Evolutionary conservation across 768 basidiomycete species (phyloP).

Genomic region (Xerocomellus intermedius): DNA sequence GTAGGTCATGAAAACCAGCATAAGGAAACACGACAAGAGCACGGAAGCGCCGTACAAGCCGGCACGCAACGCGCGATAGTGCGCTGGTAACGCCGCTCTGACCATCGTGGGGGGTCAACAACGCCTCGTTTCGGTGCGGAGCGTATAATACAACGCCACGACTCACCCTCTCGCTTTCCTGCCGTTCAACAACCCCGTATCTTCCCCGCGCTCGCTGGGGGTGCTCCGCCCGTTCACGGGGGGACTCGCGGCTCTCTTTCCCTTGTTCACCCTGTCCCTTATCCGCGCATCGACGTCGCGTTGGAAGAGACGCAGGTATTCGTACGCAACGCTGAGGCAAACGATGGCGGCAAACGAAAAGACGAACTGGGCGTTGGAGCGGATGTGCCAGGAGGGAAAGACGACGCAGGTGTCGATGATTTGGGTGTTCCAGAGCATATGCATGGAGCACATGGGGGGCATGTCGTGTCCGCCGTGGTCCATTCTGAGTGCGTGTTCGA

Average conservation of each 20-base stretch:
- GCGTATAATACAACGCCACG: background rate
- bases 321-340: constrained; percentile 69
- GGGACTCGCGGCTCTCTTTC: constrained; percentile 46
- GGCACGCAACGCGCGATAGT: constrained; percentile 58
- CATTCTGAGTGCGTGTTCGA: constrained; percentile 11
- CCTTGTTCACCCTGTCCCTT: constrained; percentile 45
- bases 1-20: constrained; percentile 97
- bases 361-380: constrained; percentile 52
- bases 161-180: constrained; percentile 44
- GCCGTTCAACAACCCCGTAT: constrained; percentile 53
- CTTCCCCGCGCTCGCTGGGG: constrained; percentile 46
- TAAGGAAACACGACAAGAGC: constrained; percentile 84
- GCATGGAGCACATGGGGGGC: constrained; percentile 59
- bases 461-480: constrained; percentile 52
- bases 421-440: constrained; percentile 89
- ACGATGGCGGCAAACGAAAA: constrained; percentile 66
- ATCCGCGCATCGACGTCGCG: constrained; percentile 58
- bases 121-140: background rate
- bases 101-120: background rate
- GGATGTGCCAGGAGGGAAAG: constrained; percentile 77
- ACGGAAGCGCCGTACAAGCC: constrained; percentile 71
- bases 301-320: constrained; percentile 71
- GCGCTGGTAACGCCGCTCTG: constrained; percentile 1
- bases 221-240: constrained; percentile 38
- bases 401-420: constrained; percentile 80